phyloP scores from a whole-genome alignment of 1,284 basidiomycete genomes.

The Marasmius sp. region DNA sequence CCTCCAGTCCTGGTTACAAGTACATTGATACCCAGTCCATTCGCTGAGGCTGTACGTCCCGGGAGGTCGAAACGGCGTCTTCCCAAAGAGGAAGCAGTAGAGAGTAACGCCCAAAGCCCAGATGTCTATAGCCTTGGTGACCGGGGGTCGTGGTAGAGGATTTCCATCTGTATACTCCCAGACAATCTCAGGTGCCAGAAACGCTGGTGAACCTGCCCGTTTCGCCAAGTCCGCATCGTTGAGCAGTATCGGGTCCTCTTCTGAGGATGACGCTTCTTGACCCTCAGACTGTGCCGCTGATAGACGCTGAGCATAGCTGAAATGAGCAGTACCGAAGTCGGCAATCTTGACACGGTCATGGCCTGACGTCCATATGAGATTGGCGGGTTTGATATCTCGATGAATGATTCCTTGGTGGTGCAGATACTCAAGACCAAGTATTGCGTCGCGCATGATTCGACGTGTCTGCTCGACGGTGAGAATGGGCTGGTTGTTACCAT shows the following conservation, averaged over 20 bases:
- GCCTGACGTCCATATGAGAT: conserved; percentile 88
- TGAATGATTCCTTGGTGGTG: conserved; percentile 98
- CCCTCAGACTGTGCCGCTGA: conserved; percentile 49
- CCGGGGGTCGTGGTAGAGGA: conserved; percentile 54
- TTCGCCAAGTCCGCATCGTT: conserved; percentile 90
- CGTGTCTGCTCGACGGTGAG: conserved; percentile 83
- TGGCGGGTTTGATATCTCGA: conserved; percentile 98
- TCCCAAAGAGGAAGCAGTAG: conserved; percentile 92
- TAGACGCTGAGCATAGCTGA: conserved; percentile 75
- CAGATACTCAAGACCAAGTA: conserved; percentile 92
- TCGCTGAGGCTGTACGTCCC: conserved; percentile 44
- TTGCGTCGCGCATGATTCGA: conserved; percentile 87
- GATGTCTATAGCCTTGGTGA: conserved; percentile 97
- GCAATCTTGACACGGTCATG: conserved; percentile 91
- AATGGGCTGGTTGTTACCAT: conserved; percentile 62
- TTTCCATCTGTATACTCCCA: conserved; percentile 48
- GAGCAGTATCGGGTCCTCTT: conserved; percentile 63
- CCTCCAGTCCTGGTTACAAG: conserved; percentile 78
- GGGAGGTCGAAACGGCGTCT: conserved; percentile 64
- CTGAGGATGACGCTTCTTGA: conserved; percentile 25
- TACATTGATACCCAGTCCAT: conserved; percentile 83
- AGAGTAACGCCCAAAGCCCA: conserved; percentile 99
- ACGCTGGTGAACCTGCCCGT: conserved; percentile 97
- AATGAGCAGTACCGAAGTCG: conserved; percentile 96
- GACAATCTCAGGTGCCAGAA: conserved; percentile 95